Base-by-base conservation (phyloP, 179 eudicot species). In the Spergularia azorica region DNA sequence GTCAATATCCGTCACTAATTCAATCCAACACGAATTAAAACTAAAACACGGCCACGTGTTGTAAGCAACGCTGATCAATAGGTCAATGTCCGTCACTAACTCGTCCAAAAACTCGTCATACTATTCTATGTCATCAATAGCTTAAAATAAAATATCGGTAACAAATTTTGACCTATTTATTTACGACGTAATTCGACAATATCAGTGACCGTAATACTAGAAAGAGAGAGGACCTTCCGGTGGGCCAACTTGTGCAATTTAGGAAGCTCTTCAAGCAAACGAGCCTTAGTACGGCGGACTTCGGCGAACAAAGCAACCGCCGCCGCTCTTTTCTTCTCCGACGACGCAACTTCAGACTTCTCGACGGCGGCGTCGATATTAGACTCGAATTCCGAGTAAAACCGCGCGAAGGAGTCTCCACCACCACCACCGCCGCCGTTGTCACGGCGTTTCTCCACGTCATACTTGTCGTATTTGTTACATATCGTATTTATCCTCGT, bases 231-330 rank as follows among this genome's bases (percentile, higher is more conserved):
- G 32, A 90, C 98, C 98, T 90, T 92, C 69, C 89, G 89, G 16
- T 83, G 48, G 17, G 97, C 93, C 76, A 93, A 77, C 71, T 89
- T 88, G 81, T 92, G 91, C 89, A 93, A 83, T 71, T 93, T 91
- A 14, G 98, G 97, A 39, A 90, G 87, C 72, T 93, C 91, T 70
- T 93, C 93, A 15, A 90, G 88, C 84, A 93, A 85, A 32, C 84
- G 83, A 68, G 93, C 92, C 82, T 94, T 94, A 6, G 85, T 89
- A 43, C 97, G 88, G 1, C 97, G 86, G 70, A 92, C 83, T 85
- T 94, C 98, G 1, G 90, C 97, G 43, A 82, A 88, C 80, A 90
- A 85, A 46, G 98, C 93, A 46, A 94, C 95, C 5, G 81, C 91
- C 3, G 86, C 74, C 39, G 98, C 98, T 81, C 95, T 86, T 51